Percentiles rank a stretch among this genome's conserved stretches.
Conservation (phyloP, 2,329 filamentous ascomycete genomes). For the Aspergillus brasiliensis region DNA sequence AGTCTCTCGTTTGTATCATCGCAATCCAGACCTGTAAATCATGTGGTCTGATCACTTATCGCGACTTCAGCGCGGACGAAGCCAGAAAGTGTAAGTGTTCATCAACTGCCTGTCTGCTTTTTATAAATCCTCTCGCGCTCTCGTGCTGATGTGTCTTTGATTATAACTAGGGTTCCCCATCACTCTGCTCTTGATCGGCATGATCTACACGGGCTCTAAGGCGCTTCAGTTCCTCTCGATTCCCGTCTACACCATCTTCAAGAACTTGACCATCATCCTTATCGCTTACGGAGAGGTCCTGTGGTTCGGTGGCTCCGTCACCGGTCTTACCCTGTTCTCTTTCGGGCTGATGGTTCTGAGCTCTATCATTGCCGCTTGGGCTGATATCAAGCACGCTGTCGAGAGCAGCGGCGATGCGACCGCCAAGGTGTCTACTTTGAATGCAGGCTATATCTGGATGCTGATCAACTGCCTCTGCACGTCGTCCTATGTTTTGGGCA, state of each 20-base stretch:
- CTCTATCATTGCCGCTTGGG: constrained; percentile 93
- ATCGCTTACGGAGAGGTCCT: constrained; percentile 98
- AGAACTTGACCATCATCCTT: constrained; percentile 98
- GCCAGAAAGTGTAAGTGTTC: constrained; percentile 79
- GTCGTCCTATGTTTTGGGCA: constrained; percentile 82
- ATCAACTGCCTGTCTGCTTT: neutral
- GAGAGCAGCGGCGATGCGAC: constrained; percentile 67
- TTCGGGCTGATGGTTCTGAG: constrained; percentile 97
- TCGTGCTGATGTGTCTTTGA: constrained; percentile 8
- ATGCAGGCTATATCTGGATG: constrained; percentile 98
- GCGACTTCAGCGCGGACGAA: constrained; percentile 83
- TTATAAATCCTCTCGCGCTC: neutral
- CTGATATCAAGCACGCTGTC: constrained; percentile 87
- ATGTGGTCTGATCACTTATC: constrained; percentile 76
- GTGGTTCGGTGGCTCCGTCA: constrained; percentile 95
- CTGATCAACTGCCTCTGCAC: constrained; percentile 93
- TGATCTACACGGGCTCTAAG: constrained; percentile 98
- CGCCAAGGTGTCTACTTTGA: constrained; percentile 81
- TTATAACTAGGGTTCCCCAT: constrained; percentile 80
- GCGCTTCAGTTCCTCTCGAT: constrained; percentile 95
- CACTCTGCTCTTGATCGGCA: constrained; percentile 90
- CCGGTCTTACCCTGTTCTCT: constrained; percentile 81
- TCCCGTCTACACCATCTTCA: constrained; percentile 99
- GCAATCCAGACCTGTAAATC: constrained; percentile 84
- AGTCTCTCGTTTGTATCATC: constrained; percentile 87